A percentile compares a stretch with the other conserved stretches of the same genome.
phyloP scores from a whole-genome alignment of 306 rosid genomes.

The Rosa rugosa region DNA sequence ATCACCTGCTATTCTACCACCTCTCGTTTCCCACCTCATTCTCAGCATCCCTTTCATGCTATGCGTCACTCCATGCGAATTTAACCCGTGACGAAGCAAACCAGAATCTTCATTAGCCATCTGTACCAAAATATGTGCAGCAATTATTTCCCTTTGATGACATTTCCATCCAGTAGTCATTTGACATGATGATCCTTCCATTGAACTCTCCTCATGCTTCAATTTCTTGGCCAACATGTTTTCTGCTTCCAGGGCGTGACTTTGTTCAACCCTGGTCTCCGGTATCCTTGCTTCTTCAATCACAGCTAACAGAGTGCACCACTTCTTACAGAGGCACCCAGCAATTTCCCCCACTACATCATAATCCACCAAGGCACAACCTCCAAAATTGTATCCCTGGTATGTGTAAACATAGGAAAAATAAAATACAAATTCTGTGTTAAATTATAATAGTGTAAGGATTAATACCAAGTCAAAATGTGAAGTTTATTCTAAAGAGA shows the following conservation, averaged over 20 bases:
- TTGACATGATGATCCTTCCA: not conserved
- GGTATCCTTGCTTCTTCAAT: not conserved
- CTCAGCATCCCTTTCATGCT: not conserved
- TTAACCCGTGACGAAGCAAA: not conserved
- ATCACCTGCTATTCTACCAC: not conserved
- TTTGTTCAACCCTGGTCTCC: not conserved
- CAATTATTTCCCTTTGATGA: slow-evolving; percentile 5
- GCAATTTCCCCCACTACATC: not conserved
- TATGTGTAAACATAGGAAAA: no score
- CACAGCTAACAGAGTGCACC: not conserved
- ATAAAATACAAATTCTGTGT: not conserved
- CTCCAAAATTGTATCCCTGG: not conserved
- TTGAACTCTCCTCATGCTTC: not conserved
- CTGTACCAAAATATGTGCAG: slow-evolving; percentile 10
- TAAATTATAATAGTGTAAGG: not conserved
- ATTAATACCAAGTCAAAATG: not conserved
- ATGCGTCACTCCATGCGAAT: not conserved
- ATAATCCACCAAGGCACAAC: not conserved
- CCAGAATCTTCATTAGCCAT: slow-evolving; percentile 8
- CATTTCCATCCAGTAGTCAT: not conserved
- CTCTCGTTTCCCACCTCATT: not conserved
- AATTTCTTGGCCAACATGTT: not conserved
- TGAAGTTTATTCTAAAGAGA: not conserved
- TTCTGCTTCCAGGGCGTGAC: not conserved
- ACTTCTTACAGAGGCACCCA: not conserved